A percentile compares a stretch with the other conserved stretches of the same genome.
phyloP scores from a whole-genome alignment of 495 filamentous ascomycete species.

The Staphylotrichum longicolle region DNA sequence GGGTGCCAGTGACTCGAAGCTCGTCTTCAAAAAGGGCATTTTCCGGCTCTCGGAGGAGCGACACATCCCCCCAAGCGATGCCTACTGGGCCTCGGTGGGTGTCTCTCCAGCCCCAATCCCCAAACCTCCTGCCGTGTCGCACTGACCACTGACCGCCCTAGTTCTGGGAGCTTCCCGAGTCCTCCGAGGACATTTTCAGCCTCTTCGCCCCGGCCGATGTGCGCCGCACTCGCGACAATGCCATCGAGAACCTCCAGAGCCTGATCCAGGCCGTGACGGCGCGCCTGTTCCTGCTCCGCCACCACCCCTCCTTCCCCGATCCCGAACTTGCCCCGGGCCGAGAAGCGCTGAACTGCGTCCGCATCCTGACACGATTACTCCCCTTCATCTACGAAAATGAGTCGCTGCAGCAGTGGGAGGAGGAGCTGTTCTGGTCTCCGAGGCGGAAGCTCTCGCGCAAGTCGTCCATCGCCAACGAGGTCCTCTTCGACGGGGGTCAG shows the following conservation, averaged over 20 bases:
- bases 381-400: slow-evolving; percentile 94
- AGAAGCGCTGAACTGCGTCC: slow-evolving; percentile 90
- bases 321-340: slow-evolving; percentile 83
- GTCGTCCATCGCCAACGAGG: slow-evolving; percentile 58
- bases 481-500: slow-evolving; percentile 78
- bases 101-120: too few relatives aligned
- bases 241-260: slow-evolving; percentile 87
- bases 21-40: slow-evolving; percentile 98
- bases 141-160: slow-evolving; percentile 32
- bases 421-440: slow-evolving; percentile 85
- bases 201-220: slow-evolving; percentile 94
- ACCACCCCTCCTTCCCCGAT: slow-evolving; percentile 88
- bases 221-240: slow-evolving; percentile 80
- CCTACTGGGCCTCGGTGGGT: slow-evolving; percentile 84
- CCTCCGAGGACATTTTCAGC: slow-evolving; percentile 92
- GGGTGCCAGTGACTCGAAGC: slow-evolving; percentile 99
- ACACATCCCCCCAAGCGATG: slow-evolving; percentile 81
- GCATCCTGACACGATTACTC: slow-evolving; percentile 84
- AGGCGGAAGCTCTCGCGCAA: slow-evolving; percentile 61
- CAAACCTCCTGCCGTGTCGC: background rate
- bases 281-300: slow-evolving; percentile 74
- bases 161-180: slow-evolving; percentile 99
- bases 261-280: slow-evolving; percentile 78
- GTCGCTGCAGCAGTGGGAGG: slow-evolving; percentile 80
- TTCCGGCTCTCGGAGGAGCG: slow-evolving; percentile 91